Conservation (phyloP, 2,329 filamentous ascomycete genomes). For the Calonectria montana region DNA sequence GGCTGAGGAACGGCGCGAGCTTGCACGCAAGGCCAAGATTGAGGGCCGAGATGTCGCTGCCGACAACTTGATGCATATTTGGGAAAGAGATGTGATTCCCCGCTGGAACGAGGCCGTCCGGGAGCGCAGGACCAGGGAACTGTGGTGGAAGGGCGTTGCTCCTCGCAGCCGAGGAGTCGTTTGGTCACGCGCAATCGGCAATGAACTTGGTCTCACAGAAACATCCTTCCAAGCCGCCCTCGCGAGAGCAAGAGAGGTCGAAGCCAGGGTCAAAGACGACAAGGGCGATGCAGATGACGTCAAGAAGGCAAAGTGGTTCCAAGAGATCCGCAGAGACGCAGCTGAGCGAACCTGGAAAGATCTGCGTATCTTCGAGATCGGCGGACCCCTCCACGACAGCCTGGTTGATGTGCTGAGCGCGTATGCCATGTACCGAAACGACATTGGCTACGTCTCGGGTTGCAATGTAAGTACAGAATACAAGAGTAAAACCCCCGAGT, state of each 20-base stretch:
- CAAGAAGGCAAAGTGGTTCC: constrained; percentile 69
- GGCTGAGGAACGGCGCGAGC: constrained; percentile 70
- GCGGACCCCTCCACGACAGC: constrained; percentile 73
- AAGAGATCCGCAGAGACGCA: constrained; percentile 73
- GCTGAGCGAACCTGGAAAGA: constrained; percentile 75
- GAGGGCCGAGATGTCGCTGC: constrained; percentile 66
- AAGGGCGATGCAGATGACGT: constrained; percentile 65
- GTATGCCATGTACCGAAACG: constrained; percentile 84
- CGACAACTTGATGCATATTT: constrained; percentile 69
- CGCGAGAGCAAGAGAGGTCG: constrained; percentile 71
- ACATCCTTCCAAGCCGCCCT: constrained; percentile 79
- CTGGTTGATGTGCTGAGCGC: constrained; percentile 80
- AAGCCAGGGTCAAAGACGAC: constrained; percentile 64
- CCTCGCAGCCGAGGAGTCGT: constrained; percentile 76
- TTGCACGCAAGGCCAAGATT: constrained; percentile 61
- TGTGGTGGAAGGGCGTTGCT: constrained; percentile 86
- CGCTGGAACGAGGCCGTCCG: constrained; percentile 79
- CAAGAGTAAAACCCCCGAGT: constrained; percentile 10
- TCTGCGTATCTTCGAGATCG: constrained; percentile 76
- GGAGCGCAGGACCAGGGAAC: constrained; percentile 76
- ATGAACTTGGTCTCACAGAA: constrained; percentile 75
- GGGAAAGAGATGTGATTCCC: constrained; percentile 81
- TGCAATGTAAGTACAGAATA: constrained; percentile 71
- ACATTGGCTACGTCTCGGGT: constrained; percentile 81
- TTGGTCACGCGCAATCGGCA: constrained; percentile 79